Conservation (phyloP, 83 land plant genomes). For the Diphasiastrum complanatum region DNA sequence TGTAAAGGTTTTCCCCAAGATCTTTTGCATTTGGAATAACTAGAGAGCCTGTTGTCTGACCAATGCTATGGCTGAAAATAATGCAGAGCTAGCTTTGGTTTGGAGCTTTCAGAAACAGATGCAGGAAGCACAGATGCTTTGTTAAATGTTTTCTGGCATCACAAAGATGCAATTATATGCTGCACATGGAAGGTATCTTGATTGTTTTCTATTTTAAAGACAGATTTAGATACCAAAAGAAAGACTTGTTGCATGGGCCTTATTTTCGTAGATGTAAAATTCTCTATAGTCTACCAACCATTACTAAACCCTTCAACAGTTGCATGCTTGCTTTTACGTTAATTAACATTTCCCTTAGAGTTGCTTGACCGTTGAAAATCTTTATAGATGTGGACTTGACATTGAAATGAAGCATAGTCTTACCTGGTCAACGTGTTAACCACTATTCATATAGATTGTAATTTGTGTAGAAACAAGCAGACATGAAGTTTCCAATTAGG, state of each 20-base stretch:
- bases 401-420: no score
- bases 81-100: slow-evolving; percentile 4
- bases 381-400: no score
- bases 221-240: not conserved
- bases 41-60: not conserved
- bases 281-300: no score
- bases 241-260: not conserved
- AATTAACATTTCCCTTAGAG: no score
- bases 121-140: slow-evolving; percentile 10
- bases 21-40: not conserved
- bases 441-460: no score
- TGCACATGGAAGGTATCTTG: slow-evolving; percentile 24
- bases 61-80: not conserved
- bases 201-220: not conserved
- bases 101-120: not conserved
- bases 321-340: no score
- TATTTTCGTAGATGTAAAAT: not conserved
- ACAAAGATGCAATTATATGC: slow-evolving; percentile 19
- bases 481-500: no score
- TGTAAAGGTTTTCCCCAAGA: slow-evolving; percentile 1
- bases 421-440: no score
- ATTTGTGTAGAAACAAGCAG: no score
- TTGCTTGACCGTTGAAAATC: no score
- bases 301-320: no score
- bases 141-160: slow-evolving; percentile 12